A percentile compares a stretch with the other conserved stretches of the same genome.
Conservation (phyloP, 2,329 filamentous ascomycete genomes). For the Ophiostoma himal-ulmi region DNA sequence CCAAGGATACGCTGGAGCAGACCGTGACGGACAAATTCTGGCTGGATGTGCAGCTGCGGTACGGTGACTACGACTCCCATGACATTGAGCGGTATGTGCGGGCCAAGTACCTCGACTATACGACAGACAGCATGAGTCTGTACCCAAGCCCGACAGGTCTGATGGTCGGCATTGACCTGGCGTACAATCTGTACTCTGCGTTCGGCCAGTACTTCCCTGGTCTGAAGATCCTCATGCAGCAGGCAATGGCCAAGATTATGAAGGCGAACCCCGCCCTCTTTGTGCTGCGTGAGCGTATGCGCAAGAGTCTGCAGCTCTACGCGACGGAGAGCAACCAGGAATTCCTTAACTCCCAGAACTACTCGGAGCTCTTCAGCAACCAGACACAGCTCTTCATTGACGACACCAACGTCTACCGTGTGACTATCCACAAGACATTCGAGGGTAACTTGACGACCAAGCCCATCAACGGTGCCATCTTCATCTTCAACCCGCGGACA, state of each 20-base stretch:
- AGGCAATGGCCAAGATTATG: slow-evolving; percentile 99
- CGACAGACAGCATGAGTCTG: slow-evolving; percentile 96
- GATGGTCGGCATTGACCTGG: slow-evolving; percentile 96
- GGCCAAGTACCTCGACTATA: slow-evolving; percentile 98
- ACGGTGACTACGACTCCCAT: slow-evolving; percentile 92
- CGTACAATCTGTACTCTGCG: slow-evolving; percentile 96
- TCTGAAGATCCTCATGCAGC: slow-evolving; percentile 88
- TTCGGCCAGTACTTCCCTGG: slow-evolving; percentile 99
- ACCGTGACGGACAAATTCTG: slow-evolving; percentile 99
- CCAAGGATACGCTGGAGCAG: slow-evolving; percentile 88
- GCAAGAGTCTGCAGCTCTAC: slow-evolving; percentile 96
- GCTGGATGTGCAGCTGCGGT: slow-evolving; percentile 93
- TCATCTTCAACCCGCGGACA: slow-evolving; percentile 99
- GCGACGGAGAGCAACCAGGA: slow-evolving; percentile 98
- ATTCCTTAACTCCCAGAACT: slow-evolving; percentile 98
- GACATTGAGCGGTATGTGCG: slow-evolving; percentile 97
- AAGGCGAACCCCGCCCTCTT: slow-evolving; percentile 97
- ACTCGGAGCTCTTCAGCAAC: slow-evolving; percentile 98
- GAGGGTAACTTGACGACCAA: slow-evolving; percentile 99
- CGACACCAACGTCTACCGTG: slow-evolving; percentile 97
- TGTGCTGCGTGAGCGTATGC: slow-evolving; percentile 92
- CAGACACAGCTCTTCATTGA: slow-evolving; percentile 99
- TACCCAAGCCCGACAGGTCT: slow-evolving; percentile 94
- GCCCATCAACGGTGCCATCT: slow-evolving; percentile 98
- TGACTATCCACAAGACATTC: slow-evolving; percentile 99